phyloP scores from a whole-genome alignment of 2,329 filamentous ascomycete species.

The Fusarium sp. region DNA sequence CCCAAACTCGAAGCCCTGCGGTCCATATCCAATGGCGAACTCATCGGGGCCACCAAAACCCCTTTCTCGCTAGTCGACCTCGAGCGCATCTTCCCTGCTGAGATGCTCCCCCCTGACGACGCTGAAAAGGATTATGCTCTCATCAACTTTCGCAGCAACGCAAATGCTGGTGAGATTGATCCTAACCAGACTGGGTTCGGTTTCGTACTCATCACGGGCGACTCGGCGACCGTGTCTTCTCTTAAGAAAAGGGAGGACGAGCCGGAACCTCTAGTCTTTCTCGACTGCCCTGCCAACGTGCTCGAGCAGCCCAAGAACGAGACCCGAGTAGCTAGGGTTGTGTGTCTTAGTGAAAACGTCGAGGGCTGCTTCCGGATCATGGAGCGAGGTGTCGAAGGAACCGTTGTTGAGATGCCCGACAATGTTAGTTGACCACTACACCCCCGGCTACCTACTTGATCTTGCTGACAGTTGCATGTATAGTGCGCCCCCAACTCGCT shows the following conservation, averaged over 20 bases:
- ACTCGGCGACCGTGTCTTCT: neutral
- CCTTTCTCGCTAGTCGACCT: neutral
- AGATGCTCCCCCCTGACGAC: neutral
- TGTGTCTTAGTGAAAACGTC: conserved; percentile 1
- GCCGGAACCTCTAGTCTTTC: neutral
- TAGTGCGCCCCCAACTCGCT: conserved; percentile 9
- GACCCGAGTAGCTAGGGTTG: conserved; percentile 6
- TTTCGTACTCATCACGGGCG: neutral
- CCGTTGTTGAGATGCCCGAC: conserved; percentile 21
- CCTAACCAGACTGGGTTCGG: neutral
- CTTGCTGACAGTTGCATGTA: neutral
- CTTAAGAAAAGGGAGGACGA: neutral
- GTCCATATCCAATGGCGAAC: neutral
- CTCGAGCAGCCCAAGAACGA: neutral
- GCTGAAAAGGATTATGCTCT: neutral
- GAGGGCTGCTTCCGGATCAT: conserved; percentile 3
- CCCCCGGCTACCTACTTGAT: neutral
- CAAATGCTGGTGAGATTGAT: neutral
- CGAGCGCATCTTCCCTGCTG: neutral
- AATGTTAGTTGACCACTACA: neutral
- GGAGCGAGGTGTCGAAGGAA: conserved; percentile 13
- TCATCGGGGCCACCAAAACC: neutral
- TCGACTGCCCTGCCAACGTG: neutral
- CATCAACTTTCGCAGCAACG: neutral
- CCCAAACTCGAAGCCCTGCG: neutral